Evolutionary conservation across 2,329 filamentous ascomycete species (phyloP).

Genomic region (Penicillium polonicum): DNA sequence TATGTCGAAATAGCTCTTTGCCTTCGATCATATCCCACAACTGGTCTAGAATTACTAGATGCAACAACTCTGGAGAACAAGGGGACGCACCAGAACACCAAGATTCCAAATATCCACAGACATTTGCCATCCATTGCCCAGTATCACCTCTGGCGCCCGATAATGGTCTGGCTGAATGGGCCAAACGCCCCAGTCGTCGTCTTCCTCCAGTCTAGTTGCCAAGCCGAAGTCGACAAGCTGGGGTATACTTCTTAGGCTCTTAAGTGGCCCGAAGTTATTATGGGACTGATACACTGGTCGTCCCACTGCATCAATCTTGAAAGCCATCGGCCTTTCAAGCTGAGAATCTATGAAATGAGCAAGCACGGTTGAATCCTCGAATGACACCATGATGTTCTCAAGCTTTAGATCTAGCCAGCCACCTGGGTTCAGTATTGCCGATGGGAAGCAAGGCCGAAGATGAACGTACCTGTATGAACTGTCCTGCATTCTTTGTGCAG

Average conservation of each 20-base stretch:
- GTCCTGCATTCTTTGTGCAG: slow-evolving; percentile 43
- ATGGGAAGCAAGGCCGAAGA: slow-evolving; percentile 11
- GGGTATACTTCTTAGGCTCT: slow-evolving; percentile 28
- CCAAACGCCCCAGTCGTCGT: slow-evolving; percentile 44
- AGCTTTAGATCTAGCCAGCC: slow-evolving; percentile 43
- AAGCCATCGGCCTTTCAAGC: slow-evolving; percentile 34
- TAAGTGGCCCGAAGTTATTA: slow-evolving; percentile 35
- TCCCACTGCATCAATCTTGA: slow-evolving; percentile 35
- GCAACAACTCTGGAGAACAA: slow-evolving; percentile 16
- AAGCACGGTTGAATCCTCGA: slow-evolving; percentile 34
- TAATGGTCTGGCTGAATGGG: slow-evolving; percentile 48
- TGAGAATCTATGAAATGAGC: slow-evolving; percentile 34
- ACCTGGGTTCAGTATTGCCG: slow-evolving; percentile 13
- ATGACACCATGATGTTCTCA: slow-evolving; percentile 44
- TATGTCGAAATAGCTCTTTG: slow-evolving; percentile 39
- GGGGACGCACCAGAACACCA: slow-evolving; percentile 34
- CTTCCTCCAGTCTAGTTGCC: slow-evolving; percentile 36
- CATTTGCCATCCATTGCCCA: slow-evolving; percentile 41
- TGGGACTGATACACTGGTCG: slow-evolving; percentile 36
- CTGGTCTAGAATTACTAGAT: slow-evolving; percentile 28
- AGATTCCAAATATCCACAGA: slow-evolving; percentile 45
- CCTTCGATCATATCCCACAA: slow-evolving; percentile 42
- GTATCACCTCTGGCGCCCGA: slow-evolving; percentile 43
- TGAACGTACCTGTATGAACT: slow-evolving; percentile 43
- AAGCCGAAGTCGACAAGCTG: slow-evolving; percentile 41